Evolutionary conservation across 2,329 filamentous ascomycete species (phyloP).

Genomic region (Decorospora gaudefroyi): DNA sequence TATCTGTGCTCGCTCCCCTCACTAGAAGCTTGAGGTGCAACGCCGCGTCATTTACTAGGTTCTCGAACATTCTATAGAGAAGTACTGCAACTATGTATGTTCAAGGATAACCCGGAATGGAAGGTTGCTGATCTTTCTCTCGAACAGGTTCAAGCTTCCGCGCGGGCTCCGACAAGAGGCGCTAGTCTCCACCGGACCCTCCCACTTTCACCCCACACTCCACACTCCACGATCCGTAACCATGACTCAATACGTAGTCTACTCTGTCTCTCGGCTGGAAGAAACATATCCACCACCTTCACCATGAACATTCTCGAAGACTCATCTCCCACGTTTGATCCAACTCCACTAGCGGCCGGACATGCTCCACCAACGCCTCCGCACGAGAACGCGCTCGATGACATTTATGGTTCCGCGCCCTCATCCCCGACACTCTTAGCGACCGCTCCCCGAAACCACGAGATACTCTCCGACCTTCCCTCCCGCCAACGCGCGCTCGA

Average conservation of each 20-base stretch:
- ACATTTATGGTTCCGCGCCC: slow-evolving; percentile 54
- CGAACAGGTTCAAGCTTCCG: slow-evolving; percentile 25
- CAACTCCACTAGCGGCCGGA: slow-evolving; percentile 35
- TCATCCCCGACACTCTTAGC: slow-evolving; percentile 41
- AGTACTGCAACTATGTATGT: too few relatives aligned
- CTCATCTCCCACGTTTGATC: slow-evolving; percentile 33
- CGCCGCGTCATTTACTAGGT: too few relatives aligned
- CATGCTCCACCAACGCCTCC: slow-evolving; percentile 42
- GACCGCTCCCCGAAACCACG: slow-evolving; percentile 22
- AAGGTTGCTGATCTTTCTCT: slow-evolving; percentile 2
- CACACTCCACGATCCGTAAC: slow-evolving; percentile 1
- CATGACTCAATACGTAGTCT: slow-evolving; percentile 15
- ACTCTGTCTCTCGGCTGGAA: neutral
- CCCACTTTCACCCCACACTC: slow-evolving; percentile 14
- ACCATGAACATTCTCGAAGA: slow-evolving; percentile 28
- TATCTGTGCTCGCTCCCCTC: too few relatives aligned
- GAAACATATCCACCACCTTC: neutral
- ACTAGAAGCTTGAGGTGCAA: too few relatives aligned
- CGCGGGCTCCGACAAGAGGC: slow-evolving; percentile 20
- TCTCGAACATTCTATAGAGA: too few relatives aligned
- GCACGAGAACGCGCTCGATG: slow-evolving; percentile 48
- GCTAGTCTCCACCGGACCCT: slow-evolving; percentile 21
- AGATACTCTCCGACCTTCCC: slow-evolving; percentile 70
- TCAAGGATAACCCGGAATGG: too few relatives aligned
- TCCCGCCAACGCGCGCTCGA: slow-evolving; percentile 75